Evolutionary conservation across 805 yeast genomes (phyloP), one percentile per base, ranked within the genome.

Genomic region (Teunomyces lycoperdinae): DNA sequence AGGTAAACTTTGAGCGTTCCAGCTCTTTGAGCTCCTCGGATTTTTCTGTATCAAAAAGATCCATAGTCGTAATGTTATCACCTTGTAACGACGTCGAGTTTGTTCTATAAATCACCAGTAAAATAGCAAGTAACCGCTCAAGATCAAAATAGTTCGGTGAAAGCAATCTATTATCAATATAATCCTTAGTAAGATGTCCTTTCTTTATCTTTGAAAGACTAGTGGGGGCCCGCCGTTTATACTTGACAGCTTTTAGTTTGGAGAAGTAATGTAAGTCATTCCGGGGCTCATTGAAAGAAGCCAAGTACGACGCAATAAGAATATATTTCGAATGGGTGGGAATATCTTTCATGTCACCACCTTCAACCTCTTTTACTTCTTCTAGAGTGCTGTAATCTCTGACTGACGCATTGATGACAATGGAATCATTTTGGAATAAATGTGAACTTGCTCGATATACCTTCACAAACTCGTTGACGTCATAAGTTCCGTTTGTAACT

Each of bases 261-360:
- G 96, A 85, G 58, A 88, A 91, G 45, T 79, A 70, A 44, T 81
- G 78, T 57, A 83, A 68, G 63, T 90, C 97, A 58, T 77, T 78
- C 50, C 80, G 78, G 2, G 85, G 82, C 28, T 85, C 87, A 47
- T 82, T 80, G 59, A 79, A 87, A 0, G 96, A 89, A 0, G 96
- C 95, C 42, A 90, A 67, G 62, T 86, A 91, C 0, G 96, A 84
- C 1, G 96, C 89, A 29, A 89, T 77, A 11, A 90, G 65, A n/a
- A 91, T 66, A 58, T 78, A 88, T 58, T 87, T 86, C 2, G 92
- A 78, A 43, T 79, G 76, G 7, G 59, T 61, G 0, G 91, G 81
- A 36, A 87, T 66, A 53, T 83, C 84, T 44, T 74, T 56, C 11
- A 63, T 58, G 54, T 45, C 46, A 48, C 54, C 55, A 27, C 48